Conservation (phyloP, 331 rosid species). For the Quercus tomentella region DNA sequence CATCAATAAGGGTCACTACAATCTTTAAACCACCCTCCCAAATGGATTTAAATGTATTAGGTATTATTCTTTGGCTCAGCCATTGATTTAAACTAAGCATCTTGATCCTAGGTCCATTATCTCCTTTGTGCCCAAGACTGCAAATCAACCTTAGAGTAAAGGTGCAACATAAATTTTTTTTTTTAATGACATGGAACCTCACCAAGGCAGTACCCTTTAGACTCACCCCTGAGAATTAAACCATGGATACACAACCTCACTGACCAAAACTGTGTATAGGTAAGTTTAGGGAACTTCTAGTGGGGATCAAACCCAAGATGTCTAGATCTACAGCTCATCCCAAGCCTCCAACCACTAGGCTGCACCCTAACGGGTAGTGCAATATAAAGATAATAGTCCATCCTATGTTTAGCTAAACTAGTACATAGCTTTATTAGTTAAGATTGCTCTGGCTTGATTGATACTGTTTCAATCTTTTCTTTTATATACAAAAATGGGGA, state of each 20-base stretch:
- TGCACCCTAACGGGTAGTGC: not conserved
- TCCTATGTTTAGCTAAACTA: slow-evolving; percentile 2
- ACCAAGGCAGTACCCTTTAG: too few relatives aligned
- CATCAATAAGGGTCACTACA: too few relatives aligned
- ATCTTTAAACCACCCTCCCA: not conserved
- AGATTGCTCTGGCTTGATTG: not conserved
- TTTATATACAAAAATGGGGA: too few relatives aligned
- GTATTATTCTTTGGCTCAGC: not conserved
- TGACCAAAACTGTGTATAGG: too few relatives aligned
- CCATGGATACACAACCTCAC: too few relatives aligned
- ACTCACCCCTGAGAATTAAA: too few relatives aligned
- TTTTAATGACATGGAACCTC: too few relatives aligned
- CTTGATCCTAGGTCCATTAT: not conserved
- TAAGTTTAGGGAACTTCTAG: too few relatives aligned
- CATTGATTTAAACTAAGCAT: not conserved
- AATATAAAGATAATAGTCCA: slow-evolving; percentile 6
- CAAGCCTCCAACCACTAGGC: too few relatives aligned
- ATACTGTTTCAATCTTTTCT: too few relatives aligned
- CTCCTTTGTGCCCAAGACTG: not conserved
- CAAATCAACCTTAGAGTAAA: slow-evolving; percentile 4
- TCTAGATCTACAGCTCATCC: too few relatives aligned
- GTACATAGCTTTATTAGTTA: not conserved
- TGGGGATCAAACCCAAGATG: too few relatives aligned
- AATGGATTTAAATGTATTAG: not conserved
- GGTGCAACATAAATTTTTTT: not conserved